phyloP scores from a whole-genome alignment of 805 yeast genomes.

The Starmerella sirachaensis region DNA sequence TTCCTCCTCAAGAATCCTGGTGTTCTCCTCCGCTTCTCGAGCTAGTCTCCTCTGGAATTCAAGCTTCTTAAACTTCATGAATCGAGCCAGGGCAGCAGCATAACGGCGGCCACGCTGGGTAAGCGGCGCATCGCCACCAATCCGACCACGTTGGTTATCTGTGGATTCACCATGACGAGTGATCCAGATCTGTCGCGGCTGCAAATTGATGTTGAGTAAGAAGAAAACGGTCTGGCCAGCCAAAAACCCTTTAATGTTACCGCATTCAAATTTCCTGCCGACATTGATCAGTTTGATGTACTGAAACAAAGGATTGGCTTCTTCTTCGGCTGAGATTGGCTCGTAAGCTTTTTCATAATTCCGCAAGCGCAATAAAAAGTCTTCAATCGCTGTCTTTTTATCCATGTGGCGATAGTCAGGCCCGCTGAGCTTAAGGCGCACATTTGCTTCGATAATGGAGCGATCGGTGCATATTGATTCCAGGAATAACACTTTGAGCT shows the following conservation, averaged over 20 bases:
- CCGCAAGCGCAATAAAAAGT: conserved; percentile 65
- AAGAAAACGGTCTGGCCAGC: conserved; percentile 91
- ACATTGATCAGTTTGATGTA: conserved; percentile 94
- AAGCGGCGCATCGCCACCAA: conserved; percentile 82
- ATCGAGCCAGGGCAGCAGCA: conserved; percentile 57
- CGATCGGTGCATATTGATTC: conserved; percentile 83
- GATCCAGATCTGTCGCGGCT: conserved; percentile 86
- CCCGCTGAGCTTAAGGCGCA: conserved; percentile 74
- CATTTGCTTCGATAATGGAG: conserved; percentile 66
- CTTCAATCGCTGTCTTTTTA: conserved; percentile 62
- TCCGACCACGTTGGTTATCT: conserved; percentile 72
- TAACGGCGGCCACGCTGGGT: conserved; percentile 71
- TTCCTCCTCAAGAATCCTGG: conserved; percentile 32
- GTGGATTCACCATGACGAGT: conserved; percentile 89
- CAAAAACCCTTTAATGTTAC: conserved; percentile 73
- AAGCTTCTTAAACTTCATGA: conserved; percentile 57
- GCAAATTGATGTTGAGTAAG: conserved; percentile 73
- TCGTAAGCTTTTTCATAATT: conserved; percentile 87
- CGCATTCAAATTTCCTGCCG: conserved; percentile 86
- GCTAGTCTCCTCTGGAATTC: conserved; percentile 56
- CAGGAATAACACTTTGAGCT: conserved; percentile 63
- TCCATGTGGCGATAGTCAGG: conserved; percentile 88
- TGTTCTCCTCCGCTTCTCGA: conserved; percentile 38
- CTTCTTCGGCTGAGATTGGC: conserved; percentile 71
- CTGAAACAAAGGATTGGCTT: conserved; percentile 51